Base-by-base conservation (phyloP, 163 green algal genomes). In the Chloromonas sp. region DNA sequence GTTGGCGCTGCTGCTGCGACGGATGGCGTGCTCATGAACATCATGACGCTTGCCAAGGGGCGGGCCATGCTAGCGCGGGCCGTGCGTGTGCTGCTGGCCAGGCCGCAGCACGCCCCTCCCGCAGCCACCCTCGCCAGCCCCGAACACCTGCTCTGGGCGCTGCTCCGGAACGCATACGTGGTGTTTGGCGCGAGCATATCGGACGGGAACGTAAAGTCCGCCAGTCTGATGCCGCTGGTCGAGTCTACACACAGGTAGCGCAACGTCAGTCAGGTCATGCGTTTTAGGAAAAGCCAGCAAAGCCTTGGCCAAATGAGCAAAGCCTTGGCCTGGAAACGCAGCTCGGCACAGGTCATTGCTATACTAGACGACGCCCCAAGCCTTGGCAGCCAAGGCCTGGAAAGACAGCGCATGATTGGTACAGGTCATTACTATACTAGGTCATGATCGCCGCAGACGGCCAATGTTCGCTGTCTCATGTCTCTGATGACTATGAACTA, bases 1-100 rank as follows among this genome's bases (percentile, higher is more conserved):
- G 36, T 36, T 36, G 36, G 36, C 36, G 36, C 36, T 36, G 36
- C 36, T 36, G 36, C 36, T 36, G 36, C 36, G 36, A 82, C 70
- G 5, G 95, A 97, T 83, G 91, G 89, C 3, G 94, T 98, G n/a
- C 96, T 98, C 58, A 76, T 93, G 13, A 89, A 92, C 60, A 85
- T 98, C 8, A 94, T 96, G 88, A 85, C 86, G 3, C 89, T 98
- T 58, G 88, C 86, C 81, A 98, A 98, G 92, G 96, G 96, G 5
- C 89, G 93, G 36, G 84, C 85, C 14, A 82, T 98, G 70, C 85
- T 97, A 15, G 90, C 92, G 0, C 85, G 81, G 66, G 83, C n/a
- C 15, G 83, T 81, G 71, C 61, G 80, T 58, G 60, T 78, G n/a
- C 82, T 83, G n/a, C 71, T 71, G 79, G 59, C 80, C 13, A 57